These are phyloP conservation scores for Candida tammaniensis DNA, from an alignment of 805 yeast species.

Conservation along the genomic window DNA sequence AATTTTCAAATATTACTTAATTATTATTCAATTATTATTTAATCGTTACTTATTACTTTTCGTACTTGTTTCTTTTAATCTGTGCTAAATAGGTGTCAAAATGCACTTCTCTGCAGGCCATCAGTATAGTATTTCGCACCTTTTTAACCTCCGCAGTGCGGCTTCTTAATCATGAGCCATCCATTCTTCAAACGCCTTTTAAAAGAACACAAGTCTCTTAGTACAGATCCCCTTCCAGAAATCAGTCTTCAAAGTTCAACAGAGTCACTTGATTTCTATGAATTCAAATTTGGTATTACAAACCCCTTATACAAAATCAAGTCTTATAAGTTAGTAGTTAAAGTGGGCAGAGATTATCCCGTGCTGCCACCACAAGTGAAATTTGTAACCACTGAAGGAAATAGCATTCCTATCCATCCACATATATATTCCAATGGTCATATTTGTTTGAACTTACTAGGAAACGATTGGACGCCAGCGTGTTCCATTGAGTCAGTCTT, in stretches of 20 bases:
- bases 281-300: conserved; percentile 19
- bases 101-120: no score
- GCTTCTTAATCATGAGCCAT: conserved; percentile 16
- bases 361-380: conserved; percentile 57
- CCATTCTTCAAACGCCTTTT: conserved; percentile 28
- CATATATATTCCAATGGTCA: conserved; percentile 77
- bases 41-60: no score
- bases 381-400: conserved; percentile 31
- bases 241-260: conserved; percentile 18
- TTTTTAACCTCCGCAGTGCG: no score
- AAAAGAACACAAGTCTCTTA: conserved; percentile 24
- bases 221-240: conserved; percentile 18
- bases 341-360: conserved; percentile 49
- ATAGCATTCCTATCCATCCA: conserved; percentile 62
- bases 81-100: no score
- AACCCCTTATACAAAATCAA: conserved; percentile 14
- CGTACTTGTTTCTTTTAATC: no score
- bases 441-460: conserved; percentile 67
- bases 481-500: conserved; percentile 48
- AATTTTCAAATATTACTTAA: no score
- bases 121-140: no score
- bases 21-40: no score
- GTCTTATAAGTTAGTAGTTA: conserved; percentile 40
- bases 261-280: conserved; percentile 19
- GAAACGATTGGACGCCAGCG: conserved; percentile 67